A percentile compares a stretch with the other conserved stretches of the same genome.
phyloP scores from a whole-genome alignment of 1,284 basidiomycete genomes.

The Tylopilus sp. region DNA sequence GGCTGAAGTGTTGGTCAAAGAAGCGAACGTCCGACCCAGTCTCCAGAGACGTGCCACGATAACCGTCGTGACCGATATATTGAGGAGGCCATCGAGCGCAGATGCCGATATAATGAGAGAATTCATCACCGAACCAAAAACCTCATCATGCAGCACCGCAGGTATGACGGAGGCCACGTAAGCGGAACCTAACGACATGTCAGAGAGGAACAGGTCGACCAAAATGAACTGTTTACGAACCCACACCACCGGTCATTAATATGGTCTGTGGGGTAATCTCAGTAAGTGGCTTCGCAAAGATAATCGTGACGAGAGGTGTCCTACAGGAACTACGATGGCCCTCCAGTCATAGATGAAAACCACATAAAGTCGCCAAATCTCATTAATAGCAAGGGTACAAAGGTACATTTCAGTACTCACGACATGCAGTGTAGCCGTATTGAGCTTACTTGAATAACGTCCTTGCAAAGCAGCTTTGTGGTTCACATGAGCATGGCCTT shows the following conservation, averaged over 20 bases:
- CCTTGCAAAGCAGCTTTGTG: not conserved
- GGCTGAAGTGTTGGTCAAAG: not conserved
- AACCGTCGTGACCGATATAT: not conserved
- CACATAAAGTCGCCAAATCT: constrained; percentile 10
- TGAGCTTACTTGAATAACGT: not conserved
- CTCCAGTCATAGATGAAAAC: not conserved
- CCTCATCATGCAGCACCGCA: no score
- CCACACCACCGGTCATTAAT: not conserved
- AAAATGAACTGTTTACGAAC: not conserved
- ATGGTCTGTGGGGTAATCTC: not conserved
- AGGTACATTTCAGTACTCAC: no score
- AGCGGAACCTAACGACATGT: not conserved
- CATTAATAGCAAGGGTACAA: not conserved
- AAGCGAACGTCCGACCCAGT: not conserved
- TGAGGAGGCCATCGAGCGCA: not conserved
- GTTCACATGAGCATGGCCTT: not conserved
- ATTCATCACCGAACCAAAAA: not conserved
- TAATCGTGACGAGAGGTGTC: not conserved
- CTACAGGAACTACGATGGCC: not conserved
- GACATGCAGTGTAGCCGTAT: no score
- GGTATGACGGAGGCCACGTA: not conserved
- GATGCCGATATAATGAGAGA: not conserved
- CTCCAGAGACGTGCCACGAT: constrained; percentile 3
- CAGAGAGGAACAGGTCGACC: not conserved
- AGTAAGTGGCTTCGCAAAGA: not conserved